phyloP scores from a whole-genome alignment of 495 filamentous ascomycete genomes.

The Penicillium alfredii region DNA sequence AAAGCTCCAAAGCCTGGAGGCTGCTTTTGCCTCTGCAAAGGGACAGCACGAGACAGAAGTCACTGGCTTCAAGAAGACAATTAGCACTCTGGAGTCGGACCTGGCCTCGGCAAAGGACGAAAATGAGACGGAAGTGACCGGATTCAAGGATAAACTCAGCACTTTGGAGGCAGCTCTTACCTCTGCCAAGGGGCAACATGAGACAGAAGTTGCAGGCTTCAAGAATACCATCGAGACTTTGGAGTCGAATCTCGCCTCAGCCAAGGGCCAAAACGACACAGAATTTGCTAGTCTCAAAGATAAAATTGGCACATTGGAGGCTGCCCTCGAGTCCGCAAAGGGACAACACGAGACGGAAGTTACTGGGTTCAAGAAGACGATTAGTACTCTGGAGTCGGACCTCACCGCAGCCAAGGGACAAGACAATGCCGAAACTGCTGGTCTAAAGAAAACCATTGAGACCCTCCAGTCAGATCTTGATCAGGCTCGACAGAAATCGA shows the following conservation, averaged over 20 bases:
- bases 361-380: slow-evolving; percentile 49
- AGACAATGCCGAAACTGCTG: slow-evolving; percentile 55
- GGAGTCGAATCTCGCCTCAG: too few relatives aligned
- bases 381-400: slow-evolving; percentile 50
- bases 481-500: slow-evolving; percentile 44
- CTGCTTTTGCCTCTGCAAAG: slow-evolving; percentile 49
- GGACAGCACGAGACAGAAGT: slow-evolving; percentile 54
- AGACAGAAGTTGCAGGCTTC: too few relatives aligned
- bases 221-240: too few relatives aligned
- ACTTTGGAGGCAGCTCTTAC: too few relatives aligned
- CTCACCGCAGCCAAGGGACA: slow-evolving; percentile 48
- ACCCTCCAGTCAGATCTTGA: slow-evolving; percentile 53
- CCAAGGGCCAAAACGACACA: too few relatives aligned
- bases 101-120: too few relatives aligned
- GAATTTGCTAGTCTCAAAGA: too few relatives aligned
- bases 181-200: too few relatives aligned
- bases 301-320: too few relatives aligned
- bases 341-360: slow-evolving; percentile 54
- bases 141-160: too few relatives aligned
- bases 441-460: slow-evolving; percentile 50
- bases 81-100: slow-evolving; percentile 50
- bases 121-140: too few relatives aligned
- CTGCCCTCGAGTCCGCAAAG: slow-evolving; percentile 49
- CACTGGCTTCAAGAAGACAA: slow-evolving; percentile 49
- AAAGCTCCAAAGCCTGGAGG: slow-evolving; percentile 50